A percentile compares a stretch with the other conserved stretches of the same genome.
phyloP scores from a whole-genome alignment of 306 rosid species.

The Pyrus communis region DNA sequence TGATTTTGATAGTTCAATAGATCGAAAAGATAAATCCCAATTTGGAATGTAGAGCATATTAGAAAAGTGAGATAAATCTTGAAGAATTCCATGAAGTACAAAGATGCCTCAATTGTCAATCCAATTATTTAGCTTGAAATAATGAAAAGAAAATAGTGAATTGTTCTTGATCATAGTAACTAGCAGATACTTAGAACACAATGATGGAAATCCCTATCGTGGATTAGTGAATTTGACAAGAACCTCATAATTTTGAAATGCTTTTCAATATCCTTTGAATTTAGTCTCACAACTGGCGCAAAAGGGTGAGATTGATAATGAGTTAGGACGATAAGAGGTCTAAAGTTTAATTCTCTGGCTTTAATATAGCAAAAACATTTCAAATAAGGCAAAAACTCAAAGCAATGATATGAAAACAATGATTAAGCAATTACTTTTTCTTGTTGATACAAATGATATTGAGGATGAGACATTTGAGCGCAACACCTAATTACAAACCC shows the following conservation, averaged over 20 bases:
- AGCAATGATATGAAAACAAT: background rate
- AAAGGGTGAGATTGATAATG: background rate
- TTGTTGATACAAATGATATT: background rate
- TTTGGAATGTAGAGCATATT: background rate
- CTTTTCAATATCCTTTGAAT: background rate
- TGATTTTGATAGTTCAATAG: background rate
- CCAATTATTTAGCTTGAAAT: background rate
- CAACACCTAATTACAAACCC: background rate
- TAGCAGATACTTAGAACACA: background rate
- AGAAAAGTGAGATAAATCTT: background rate
- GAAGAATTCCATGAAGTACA: background rate
- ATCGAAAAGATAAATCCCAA: background rate
- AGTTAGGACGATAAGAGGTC: background rate
- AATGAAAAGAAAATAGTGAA: background rate
- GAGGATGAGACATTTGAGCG: background rate
- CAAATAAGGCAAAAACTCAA: constrained; percentile 11
- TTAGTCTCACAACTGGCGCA: background rate
- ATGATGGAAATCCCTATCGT: background rate
- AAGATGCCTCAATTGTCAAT: background rate
- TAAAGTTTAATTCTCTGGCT: no score
- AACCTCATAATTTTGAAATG: background rate
- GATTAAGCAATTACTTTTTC: background rate
- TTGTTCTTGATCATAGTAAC: background rate
- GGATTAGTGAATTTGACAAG: constrained; percentile 5
- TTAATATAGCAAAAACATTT: background rate